Evolutionary conservation across 2,329 filamentous ascomycete genomes (phyloP).

Genomic region (Dothistroma septosporum): DNA sequence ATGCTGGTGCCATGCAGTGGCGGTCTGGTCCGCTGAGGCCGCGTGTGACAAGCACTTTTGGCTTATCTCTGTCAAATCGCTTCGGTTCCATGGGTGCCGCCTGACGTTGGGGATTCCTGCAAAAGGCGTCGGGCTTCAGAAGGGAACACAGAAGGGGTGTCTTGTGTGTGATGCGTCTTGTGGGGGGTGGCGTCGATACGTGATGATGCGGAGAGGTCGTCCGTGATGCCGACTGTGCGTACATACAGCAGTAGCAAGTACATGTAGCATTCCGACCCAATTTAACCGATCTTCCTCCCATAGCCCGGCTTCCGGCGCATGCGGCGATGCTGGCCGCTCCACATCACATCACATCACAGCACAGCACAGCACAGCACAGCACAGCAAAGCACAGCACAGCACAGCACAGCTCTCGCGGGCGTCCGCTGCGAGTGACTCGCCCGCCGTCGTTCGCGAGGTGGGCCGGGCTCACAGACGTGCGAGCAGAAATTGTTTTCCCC

Average conservation of each 20-base stretch:
- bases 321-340: background rate
- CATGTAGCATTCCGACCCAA: background rate
- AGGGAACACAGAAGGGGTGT: too few relatives aligned
- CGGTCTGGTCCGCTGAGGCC: background rate
- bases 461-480: too few relatives aligned
- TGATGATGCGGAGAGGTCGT: background rate
- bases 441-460: too few relatives aligned
- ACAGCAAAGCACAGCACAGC: too few relatives aligned
- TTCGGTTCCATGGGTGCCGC: background rate
- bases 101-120: background rate
- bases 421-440: too few relatives aligned
- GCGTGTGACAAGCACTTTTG: background rate
- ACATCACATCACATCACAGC: background rate
- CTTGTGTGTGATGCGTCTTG: background rate
- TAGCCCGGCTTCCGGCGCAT: too few relatives aligned
- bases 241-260: too few relatives aligned
- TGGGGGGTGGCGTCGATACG: too few relatives aligned
- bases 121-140: background rate
- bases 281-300: background rate
- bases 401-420: too few relatives aligned
- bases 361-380: too few relatives aligned
- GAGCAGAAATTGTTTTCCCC: background rate
- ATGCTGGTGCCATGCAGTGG: background rate
- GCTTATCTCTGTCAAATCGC: constrained; percentile 6
- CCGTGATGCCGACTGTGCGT: background rate